Evolutionary conservation across 148 eudicot genomes (phyloP), one percentile per base, ranked within the genome.

Genomic region (Persicaria maculosa): DNA sequence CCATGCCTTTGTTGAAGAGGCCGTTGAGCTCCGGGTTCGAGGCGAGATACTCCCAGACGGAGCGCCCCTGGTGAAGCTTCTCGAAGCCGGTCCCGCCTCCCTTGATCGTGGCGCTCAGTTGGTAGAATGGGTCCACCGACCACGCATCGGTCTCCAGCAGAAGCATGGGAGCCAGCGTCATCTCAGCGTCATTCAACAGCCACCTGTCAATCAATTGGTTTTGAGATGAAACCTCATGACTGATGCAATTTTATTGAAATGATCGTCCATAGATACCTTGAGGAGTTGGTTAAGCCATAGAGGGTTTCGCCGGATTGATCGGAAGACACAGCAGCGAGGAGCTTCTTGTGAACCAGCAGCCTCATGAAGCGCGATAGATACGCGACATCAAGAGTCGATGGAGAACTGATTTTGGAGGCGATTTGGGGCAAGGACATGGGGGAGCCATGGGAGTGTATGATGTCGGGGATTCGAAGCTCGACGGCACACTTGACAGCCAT

Each of bases 231-330:
- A 25, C 31, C 31, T 25, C 31, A 25, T 25, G 1, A 25, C 1
- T 25, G 31, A 25, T 25, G 31, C 31, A 25, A 25, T 25, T 25
- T 25, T 25, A 25, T 25, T 25, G 31, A 25, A 25, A 25, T 25
- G 31, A 1, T 4, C 0, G 20, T 54, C 4, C n/a, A n/a, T n/a
- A n/a, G 15, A 9, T 57, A 57, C 62, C 62, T 59, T 47, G 89
- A 85, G 16, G 83, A 68, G 12, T 83, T 80, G 6, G 88, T 88
- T 3, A 79, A 53, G 52, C 79, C 77, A 72, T 90, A 88, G n/a
- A 75, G 74, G 40, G 74, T 79, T 36, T 73, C 79, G 4, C 77
- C 57, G 5, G 58, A 57, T 2, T 64, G 4, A 6, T 52, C 19
- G 0, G 83, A 44, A 7, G n/a, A 19, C 15, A n/a, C n/a, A n/a